Percentiles rank a stretch among this genome's conserved stretches.
Conservation (phyloP, 176 grass and related monocot species). For the Canna indica region DNA sequence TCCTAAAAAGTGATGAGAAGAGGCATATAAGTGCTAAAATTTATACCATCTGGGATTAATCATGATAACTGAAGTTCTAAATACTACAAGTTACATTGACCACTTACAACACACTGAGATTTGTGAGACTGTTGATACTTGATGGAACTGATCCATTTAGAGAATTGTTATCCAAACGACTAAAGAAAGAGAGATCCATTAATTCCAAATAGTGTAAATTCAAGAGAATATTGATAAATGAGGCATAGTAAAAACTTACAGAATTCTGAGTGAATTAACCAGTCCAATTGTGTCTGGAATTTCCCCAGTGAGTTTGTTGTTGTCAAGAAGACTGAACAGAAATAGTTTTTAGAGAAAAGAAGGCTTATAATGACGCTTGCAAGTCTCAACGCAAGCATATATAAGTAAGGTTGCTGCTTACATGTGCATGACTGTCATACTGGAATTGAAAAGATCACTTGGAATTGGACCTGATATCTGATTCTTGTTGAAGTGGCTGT, state of each 20-base stretch:
- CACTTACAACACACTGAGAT: conserved; percentile 2
- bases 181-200: not conserved
- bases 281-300: conserved; percentile 69
- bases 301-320: conserved; percentile 51
- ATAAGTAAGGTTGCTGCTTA: conserved; percentile 30
- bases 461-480: conserved; percentile 74
- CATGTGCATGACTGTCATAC: conserved; percentile 79
- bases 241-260: conserved; percentile 43
- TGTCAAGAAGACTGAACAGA: conserved; percentile 57
- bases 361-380: not conserved
- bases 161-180: conserved; percentile 7
- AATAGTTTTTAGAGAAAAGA: conserved; percentile 3
- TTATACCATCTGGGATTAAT: too few relatives aligned
- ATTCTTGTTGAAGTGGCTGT: conserved; percentile 90
- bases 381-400: not conserved
- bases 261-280: conserved; percentile 49
- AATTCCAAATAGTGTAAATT: not conserved
- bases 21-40: not conserved
- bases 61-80: not conserved
- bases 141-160: conserved; percentile 1
- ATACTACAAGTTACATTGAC: not conserved
- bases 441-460: conserved; percentile 54
- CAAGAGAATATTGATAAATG: not conserved
- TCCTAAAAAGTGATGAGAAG: conserved; percentile 22
- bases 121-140: conserved; percentile 9